Conservation (phyloP, 106 monocot genomes). For the Cymbidium sinense region DNA sequence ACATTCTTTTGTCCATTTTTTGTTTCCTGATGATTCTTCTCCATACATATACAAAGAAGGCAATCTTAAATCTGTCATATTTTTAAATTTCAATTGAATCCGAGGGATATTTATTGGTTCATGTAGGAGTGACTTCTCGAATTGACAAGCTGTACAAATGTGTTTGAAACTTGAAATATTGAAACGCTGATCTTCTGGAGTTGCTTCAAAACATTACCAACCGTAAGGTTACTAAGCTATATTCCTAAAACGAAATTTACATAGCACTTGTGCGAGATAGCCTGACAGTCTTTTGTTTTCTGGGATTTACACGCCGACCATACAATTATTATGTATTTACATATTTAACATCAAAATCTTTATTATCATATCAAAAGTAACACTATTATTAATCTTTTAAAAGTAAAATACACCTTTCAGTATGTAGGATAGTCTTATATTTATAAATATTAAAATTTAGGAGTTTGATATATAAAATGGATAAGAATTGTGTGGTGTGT, state of each 20-base stretch:
- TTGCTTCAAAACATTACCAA: background rate
- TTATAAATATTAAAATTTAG: no score
- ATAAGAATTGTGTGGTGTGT: no score
- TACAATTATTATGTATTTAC: no score
- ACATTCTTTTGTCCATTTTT: background rate
- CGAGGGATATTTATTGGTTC: background rate
- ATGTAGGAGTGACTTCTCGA: conserved; percentile 5
- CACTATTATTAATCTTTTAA: no score
- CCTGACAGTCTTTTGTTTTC: background rate
- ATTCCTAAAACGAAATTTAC: background rate
- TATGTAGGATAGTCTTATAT: no score
- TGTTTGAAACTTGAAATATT: background rate
- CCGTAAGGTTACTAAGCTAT: background rate
- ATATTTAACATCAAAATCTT: no score
- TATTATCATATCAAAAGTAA: no score
- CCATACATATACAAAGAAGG: background rate
- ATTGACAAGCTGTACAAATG: conserved; percentile 3
- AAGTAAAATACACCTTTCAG: no score
- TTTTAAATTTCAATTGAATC: background rate
- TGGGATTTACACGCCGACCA: no score
- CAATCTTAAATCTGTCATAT: background rate
- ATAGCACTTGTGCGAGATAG: background rate
- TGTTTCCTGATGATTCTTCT: background rate
- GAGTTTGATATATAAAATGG: no score
- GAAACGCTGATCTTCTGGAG: background rate